Conservation (phyloP, 768 basidiomycete genomes). For the Phlebiopsis flavidoalba region DNA sequence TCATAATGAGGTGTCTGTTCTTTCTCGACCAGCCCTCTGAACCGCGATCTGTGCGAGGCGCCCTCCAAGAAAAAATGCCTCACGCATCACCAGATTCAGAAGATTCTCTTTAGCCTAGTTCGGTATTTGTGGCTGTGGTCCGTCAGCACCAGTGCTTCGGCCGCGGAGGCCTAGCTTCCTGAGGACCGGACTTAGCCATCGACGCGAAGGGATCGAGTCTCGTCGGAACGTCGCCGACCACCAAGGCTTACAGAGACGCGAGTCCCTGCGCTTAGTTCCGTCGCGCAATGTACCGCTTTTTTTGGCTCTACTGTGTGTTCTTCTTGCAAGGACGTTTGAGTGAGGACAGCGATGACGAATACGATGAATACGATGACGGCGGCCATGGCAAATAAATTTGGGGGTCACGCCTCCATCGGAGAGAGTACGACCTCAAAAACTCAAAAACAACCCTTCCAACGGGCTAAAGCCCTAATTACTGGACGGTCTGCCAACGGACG, state of each 20-base stretch:
- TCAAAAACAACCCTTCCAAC: too few species aligned
- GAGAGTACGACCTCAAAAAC: background rate
- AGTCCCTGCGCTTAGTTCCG: slow-evolving; percentile 29
- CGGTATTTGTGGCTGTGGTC: too few species aligned
- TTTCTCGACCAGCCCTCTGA: slow-evolving; percentile 14
- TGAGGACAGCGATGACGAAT: background rate
- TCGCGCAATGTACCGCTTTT: slow-evolving; percentile 26
- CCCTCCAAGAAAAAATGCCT: slow-evolving; percentile 21
- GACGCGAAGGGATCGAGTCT: too few species aligned
- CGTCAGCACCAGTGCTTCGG: background rate
- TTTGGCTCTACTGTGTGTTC: slow-evolving; percentile 14
- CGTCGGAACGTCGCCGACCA: slow-evolving; percentile 26
- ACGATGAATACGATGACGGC: background rate
- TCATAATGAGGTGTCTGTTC: background rate
- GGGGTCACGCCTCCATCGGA: too few species aligned
- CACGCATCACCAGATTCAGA: slow-evolving; percentile 27
- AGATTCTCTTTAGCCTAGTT: slow-evolving; percentile 35
- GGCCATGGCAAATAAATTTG: too few species aligned
- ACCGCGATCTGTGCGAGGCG: background rate
- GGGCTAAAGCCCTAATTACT: slow-evolving; percentile 6
- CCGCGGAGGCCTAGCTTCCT: background rate
- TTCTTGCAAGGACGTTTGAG: background rate
- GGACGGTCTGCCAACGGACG: slow-evolving; percentile 7
- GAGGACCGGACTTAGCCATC: slow-evolving; percentile 22
- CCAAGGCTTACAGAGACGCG: slow-evolving; percentile 24